Conservation (phyloP, 2,329 filamentous ascomycete species). For the Zasmidium citrigriseum region DNA sequence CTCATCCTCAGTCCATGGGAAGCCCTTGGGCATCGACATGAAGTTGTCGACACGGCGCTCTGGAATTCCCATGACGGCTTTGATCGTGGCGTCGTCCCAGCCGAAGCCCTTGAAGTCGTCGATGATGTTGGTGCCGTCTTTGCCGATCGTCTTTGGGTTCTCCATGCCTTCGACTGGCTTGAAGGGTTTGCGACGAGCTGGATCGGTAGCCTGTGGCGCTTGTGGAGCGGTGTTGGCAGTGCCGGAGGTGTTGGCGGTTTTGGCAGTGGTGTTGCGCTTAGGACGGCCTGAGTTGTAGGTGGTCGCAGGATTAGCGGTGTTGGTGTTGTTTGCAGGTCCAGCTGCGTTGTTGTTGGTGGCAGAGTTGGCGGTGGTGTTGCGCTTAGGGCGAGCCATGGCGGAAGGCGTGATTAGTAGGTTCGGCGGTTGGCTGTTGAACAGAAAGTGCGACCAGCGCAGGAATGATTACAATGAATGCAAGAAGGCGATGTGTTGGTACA, state of each 20-base stretch:
- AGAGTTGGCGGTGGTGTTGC: background rate
- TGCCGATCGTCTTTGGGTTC: background rate
- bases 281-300: too few relatives aligned
- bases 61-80: slow-evolving; percentile 5
- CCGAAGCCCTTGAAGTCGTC: slow-evolving; percentile 7
- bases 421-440: background rate
- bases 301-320: too few relatives aligned
- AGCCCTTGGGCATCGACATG: background rate
- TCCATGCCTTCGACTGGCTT: background rate
- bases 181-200: background rate
- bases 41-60: background rate
- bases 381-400: background rate
- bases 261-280: too few relatives aligned
- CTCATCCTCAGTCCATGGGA: background rate
- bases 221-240: too few relatives aligned
- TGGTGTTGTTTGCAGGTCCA: background rate
- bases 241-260: too few relatives aligned
- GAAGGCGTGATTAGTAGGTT: background rate
- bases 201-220: too few relatives aligned
- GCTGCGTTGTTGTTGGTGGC: background rate
- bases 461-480: background rate
- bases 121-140: background rate
- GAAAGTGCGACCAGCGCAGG: background rate
- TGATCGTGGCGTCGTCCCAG: slow-evolving; percentile 7
- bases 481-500: background rate